These are phyloP conservation scores for Diplogelasinospora grovesii DNA, from an alignment of 495 filamentous ascomycete genomes.

Conservation along the genomic window DNA sequence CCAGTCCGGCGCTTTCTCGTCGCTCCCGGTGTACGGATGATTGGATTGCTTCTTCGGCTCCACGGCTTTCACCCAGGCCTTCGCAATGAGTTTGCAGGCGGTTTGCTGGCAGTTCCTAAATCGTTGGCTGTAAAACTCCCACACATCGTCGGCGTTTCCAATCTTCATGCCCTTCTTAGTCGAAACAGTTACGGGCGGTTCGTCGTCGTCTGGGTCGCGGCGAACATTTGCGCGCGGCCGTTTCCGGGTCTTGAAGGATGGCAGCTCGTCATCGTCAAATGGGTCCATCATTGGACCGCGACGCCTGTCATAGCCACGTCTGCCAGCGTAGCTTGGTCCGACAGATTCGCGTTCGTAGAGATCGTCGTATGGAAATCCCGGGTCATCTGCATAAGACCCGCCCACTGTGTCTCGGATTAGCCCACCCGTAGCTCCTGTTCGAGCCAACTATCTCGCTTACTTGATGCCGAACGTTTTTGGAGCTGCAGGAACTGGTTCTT, in stretches of 20 bases:
- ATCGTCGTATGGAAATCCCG: conserved; percentile 8
- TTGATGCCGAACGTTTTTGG: conserved; percentile 7
- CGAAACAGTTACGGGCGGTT: conserved; percentile 11
- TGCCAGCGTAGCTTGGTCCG: conserved; percentile 5
- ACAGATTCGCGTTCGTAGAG: conserved; percentile 4
- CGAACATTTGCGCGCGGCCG: conserved; percentile 27
- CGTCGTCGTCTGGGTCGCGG: conserved; percentile 23
- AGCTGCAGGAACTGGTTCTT: conserved; percentile 21
- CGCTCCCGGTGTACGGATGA: conserved; percentile 71
- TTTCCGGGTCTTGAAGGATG: conserved; percentile 23
- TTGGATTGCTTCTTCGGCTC: conserved; percentile 81
- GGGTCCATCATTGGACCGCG: conserved; percentile 2
- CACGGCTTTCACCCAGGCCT: conserved; percentile 75
- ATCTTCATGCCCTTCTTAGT: conserved; percentile 42
- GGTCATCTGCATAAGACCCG: conserved; percentile 1
- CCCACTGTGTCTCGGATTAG: not conserved
- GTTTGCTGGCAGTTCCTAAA: conserved; percentile 67
- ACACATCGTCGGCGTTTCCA: conserved; percentile 49
- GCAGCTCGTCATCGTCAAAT: conserved; percentile 6
- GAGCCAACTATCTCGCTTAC: conserved; percentile 6
- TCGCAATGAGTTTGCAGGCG: conserved; percentile 65
- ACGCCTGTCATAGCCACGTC: conserved; percentile 11
- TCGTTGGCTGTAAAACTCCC: conserved; percentile 55
- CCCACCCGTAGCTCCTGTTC: not conserved
- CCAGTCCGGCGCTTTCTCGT: conserved; percentile 66